phyloP scores from a whole-genome alignment of 2,329 filamentous ascomycete genomes.

The Albophoma yamanashiensis region DNA sequence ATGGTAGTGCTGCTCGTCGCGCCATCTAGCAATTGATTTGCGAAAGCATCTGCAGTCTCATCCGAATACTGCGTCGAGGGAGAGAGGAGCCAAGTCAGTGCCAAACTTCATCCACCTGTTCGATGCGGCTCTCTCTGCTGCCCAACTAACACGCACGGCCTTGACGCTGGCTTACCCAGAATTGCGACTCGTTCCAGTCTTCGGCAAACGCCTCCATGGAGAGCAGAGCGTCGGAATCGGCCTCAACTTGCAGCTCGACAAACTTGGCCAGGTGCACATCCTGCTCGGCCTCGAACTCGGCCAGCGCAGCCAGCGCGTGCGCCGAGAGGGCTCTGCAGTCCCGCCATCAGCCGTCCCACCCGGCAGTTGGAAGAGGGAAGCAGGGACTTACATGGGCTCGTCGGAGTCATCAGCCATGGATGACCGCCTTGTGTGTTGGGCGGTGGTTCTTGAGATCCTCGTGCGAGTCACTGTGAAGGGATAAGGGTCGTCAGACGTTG shows the following conservation, averaged over 20 bases:
- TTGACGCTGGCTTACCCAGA: slow-evolving; percentile 50
- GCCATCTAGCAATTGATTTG: slow-evolving; percentile 53
- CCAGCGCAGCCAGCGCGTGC: slow-evolving; percentile 55
- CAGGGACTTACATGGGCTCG: slow-evolving; percentile 33
- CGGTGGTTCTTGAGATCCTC: neutral
- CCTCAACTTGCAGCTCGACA: slow-evolving; percentile 51
- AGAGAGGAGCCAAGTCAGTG: neutral
- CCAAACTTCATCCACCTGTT: neutral
- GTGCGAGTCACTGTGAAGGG: neutral
- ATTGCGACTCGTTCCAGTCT: slow-evolving; percentile 77
- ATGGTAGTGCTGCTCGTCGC: slow-evolving; percentile 47
- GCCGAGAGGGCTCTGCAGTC: slow-evolving; percentile 43
- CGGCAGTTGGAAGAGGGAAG: neutral
- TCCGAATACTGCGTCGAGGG: slow-evolving; percentile 51
- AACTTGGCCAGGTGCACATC: slow-evolving; percentile 57
- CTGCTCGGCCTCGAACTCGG: slow-evolving; percentile 64
- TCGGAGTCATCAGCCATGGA: slow-evolving; percentile 28
- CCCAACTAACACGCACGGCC: neutral
- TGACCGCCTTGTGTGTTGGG: neutral
- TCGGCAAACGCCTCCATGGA: slow-evolving; percentile 65
- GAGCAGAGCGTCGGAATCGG: slow-evolving; percentile 39
- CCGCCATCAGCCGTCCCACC: slow-evolving; percentile 4
- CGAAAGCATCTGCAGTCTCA: slow-evolving; percentile 54
- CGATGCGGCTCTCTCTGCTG: neutral
- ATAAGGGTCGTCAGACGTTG: neutral